Base-by-base conservation (phyloP, 768 basidiomycete genomes). In the Amanita subjunquillea region DNA sequence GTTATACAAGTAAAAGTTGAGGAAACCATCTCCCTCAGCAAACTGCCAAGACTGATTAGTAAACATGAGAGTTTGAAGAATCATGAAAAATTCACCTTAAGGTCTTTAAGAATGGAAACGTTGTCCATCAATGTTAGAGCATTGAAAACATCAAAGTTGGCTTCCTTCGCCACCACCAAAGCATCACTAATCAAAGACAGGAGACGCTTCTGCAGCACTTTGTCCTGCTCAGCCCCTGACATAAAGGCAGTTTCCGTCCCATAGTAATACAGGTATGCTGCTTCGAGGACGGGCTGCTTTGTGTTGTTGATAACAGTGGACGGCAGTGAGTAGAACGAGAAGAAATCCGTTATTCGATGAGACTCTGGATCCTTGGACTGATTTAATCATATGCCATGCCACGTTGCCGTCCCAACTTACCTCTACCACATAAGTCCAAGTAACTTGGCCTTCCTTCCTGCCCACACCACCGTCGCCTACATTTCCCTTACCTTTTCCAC, bases 351-450 rank as follows among this genome's bases (percentile, higher is more conserved):
- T 60, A 99, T 85, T 56, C 77, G 76, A 54, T 86, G 80, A 2
- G 87, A 86, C 54, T 78, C 68, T 2, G 89, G 87, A 66, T 97
- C 79, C 94, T 98, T 56, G 22, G 17, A 36, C 40, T 39, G 13
- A 13, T 30, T 37, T 23, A n/a, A 23, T 45, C 15, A 39, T 30
- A 13, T 20, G 10, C 0, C 2, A 39, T 40, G 20, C 55, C 13
- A 54, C 42, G 25, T 20, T n/a, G 29, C 29, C 30, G 41, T 34
- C 13, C 13, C 23, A 44, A 17, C 72, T 49, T 54, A 86, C 95
- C 80, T 98, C 94, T 43, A 96, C 88, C 30, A 99, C 94, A 61
- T 95, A 98, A 2, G 87, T 74, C 94, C 94, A 99, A 2, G 88
- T 85, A 27, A 98, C 95, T 64, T 98, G 96, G 2, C 81, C 82